A percentile compares a stretch with the other conserved stretches of the same genome.
phyloP scores from a whole-genome alignment of 2,329 filamentous ascomycete genomes.

The Fusarium albidum region DNA sequence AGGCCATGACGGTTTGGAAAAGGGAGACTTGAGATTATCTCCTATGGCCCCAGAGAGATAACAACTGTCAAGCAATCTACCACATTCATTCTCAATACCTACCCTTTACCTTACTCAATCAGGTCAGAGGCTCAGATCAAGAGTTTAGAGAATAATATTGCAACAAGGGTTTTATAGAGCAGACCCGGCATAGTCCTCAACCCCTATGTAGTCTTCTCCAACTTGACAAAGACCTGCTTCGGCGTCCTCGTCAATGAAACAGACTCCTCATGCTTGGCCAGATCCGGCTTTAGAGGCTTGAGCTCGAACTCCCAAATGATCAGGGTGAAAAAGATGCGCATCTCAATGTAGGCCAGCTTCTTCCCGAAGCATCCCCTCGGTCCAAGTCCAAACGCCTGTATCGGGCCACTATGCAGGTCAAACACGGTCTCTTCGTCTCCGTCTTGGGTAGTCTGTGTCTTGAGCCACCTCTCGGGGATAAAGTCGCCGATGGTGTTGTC shows the following conservation, averaged over 20 bases:
- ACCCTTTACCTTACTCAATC: too few species aligned
- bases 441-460: not conserved
- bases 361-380: constrained; percentile 31
- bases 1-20: too few species aligned
- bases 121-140: too few species aligned
- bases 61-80: too few species aligned
- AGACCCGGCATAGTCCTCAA: too few species aligned
- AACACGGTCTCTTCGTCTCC: constrained; percentile 19
- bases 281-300: constrained; percentile 1
- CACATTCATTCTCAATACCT: too few species aligned
- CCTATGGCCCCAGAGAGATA: too few species aligned
- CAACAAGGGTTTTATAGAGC: too few species aligned
- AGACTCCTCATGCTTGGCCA: constrained; percentile 16
- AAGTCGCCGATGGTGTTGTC: constrained; percentile 40
- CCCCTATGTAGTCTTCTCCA: not conserved
- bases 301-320: constrained; percentile 20
- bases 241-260: constrained; percentile 16
- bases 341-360: constrained; percentile 28
- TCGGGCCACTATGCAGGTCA: constrained; percentile 19
- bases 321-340: constrained; percentile 18
- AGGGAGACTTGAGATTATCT: too few species aligned
- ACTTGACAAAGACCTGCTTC: constrained; percentile 17
- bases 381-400: constrained; percentile 32
- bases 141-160: too few species aligned
- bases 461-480: constrained; percentile 49